Evolutionary conservation across 768 basidiomycete genomes (phyloP).

Genomic region (Lactarius trivialis): DNA sequence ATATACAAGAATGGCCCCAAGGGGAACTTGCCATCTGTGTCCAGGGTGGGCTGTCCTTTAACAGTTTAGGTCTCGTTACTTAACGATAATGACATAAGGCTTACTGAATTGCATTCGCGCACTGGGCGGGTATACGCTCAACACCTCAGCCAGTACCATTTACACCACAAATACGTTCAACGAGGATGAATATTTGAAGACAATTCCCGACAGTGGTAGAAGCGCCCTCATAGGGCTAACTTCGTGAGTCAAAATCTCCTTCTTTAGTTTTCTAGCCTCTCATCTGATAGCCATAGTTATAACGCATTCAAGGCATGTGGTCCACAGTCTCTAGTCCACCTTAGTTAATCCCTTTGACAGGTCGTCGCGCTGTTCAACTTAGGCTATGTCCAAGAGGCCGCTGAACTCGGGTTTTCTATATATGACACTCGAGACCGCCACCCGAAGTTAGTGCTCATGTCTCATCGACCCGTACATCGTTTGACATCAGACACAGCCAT

Average conservation of each 20-base stretch:
- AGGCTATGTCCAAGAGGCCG: conserved; percentile 54
- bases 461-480: not conserved
- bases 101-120: conserved; percentile 60
- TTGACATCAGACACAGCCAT: conserved; percentile 38
- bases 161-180: conserved; percentile 57
- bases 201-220: conserved; percentile 40
- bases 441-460: conserved; percentile 46
- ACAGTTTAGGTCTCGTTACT: not conserved
- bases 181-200: conserved; percentile 46
- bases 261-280: not conserved
- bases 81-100: conserved; percentile 30
- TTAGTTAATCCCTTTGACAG: conserved; percentile 29
- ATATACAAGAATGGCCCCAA: conserved; percentile 49
- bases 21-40: conserved; percentile 48
- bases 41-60: conserved; percentile 36
- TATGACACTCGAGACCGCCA: conserved; percentile 53
- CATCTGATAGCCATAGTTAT: conserved; percentile 38
- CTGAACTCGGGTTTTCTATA: conserved; percentile 53
- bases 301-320: conserved; percentile 52
- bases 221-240: conserved; percentile 49
- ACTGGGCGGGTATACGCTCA: conserved; percentile 52
- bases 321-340: not conserved
- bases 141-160: conserved; percentile 41
- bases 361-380: conserved; percentile 59
- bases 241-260: conserved; percentile 38